These are phyloP conservation scores for Torulaspora quercuum DNA, from an alignment of 805 yeast species.

Conservation along the genomic window DNA sequence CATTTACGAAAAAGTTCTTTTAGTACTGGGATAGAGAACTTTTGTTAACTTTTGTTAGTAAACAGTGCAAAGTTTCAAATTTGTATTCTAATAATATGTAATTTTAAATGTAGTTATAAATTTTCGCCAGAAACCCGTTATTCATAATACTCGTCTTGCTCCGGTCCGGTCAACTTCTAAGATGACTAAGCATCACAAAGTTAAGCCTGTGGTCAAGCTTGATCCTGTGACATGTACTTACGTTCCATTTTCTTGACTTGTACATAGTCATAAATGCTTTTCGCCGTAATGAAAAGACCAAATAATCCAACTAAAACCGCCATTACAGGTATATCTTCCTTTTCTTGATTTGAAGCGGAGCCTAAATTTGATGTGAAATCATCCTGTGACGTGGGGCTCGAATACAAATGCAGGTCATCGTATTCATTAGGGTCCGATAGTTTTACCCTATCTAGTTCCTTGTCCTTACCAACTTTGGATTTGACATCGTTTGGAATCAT, in stretches of 20 bases:
- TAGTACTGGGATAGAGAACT: constrained; percentile 26
- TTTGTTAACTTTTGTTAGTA: not conserved
- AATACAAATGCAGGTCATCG: constrained; percentile 38
- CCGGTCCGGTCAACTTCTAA: no score
- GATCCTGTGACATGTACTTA: constrained; percentile 31
- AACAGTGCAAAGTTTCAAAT: no score
- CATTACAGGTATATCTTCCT: constrained; percentile 46
- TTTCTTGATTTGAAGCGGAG: constrained; percentile 34
- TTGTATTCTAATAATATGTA: no score
- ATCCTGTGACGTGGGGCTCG: constrained; percentile 27
- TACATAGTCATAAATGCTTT: constrained; percentile 67
- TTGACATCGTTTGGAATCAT: constrained; percentile 47
- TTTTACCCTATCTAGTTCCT: constrained; percentile 42
- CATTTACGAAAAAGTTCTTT: constrained; percentile 85
- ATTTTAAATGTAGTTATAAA: no score
- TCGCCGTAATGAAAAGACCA: constrained; percentile 63
- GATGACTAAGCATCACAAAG: no score
- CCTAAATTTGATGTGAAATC: constrained; percentile 31
- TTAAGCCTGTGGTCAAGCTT: constrained; percentile 6
- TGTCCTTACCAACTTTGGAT: constrained; percentile 32
- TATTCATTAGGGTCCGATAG: constrained; percentile 58
- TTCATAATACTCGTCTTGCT: no score
- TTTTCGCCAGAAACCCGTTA: no score
- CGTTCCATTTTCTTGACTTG: constrained; percentile 75
- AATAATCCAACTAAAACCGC: constrained; percentile 62